A percentile compares a stretch with the other conserved stretches of the same genome.
phyloP scores from a whole-genome alignment of 208 protist genomes.

The Leishmania guyanensis region DNA sequence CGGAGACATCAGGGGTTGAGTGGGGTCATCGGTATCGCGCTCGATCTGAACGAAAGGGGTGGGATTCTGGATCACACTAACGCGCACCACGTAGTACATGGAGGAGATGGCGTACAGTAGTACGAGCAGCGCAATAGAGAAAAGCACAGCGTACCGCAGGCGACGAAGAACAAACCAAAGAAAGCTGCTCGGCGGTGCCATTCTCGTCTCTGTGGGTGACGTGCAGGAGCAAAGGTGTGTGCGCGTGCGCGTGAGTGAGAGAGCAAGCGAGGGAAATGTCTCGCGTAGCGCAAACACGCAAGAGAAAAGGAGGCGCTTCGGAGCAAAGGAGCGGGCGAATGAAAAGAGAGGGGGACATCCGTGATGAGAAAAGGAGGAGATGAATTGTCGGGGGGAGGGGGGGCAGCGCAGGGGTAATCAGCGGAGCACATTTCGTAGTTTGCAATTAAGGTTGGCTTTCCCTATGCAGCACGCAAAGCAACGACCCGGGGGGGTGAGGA shows the following conservation, averaged over 20 bases:
- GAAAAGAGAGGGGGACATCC: no score
- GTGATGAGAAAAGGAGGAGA: neutral
- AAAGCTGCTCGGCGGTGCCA: constrained; percentile 1
- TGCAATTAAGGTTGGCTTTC: neutral
- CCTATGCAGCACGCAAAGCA: neutral
- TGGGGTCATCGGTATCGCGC: neutral
- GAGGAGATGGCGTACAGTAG: constrained; percentile 14
- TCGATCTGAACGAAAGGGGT: neutral
- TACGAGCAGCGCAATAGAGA: constrained; percentile 14
- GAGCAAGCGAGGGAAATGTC: neutral
- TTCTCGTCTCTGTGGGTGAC: neutral
- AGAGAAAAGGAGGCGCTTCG: no score
- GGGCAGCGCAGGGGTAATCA: no score
- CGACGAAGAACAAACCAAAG: constrained; percentile 21
- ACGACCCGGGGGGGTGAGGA: neutral
- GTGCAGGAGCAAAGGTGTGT: no score
- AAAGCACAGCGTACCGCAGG: constrained; percentile 5
- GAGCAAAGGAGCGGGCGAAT: no score
- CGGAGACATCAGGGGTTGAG: neutral
- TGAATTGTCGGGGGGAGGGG: no score
- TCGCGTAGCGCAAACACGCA: no score
- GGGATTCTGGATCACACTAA: constrained; percentile 15
- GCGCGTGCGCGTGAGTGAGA: no score
- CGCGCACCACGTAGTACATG: constrained; percentile 32
- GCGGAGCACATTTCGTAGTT: no score